Evolutionary conservation across 164 flowering plant species (phyloP).

Genomic region (Aristolochia californica): DNA sequence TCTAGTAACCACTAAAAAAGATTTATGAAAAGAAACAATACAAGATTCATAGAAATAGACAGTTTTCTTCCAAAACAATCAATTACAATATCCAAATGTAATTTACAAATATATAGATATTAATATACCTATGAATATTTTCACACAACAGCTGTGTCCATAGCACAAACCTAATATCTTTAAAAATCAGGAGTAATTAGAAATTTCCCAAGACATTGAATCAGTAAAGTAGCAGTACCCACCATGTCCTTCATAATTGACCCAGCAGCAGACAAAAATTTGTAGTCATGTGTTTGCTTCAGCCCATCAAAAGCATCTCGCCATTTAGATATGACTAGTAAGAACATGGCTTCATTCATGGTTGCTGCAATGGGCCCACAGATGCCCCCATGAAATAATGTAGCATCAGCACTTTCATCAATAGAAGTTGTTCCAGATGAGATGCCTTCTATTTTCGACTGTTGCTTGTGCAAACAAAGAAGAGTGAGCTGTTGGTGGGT

Average conservation of each 20-base stretch:
- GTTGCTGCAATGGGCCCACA: conserved; percentile 94
- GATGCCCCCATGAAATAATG: conserved; percentile 49
- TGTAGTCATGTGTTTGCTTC: conserved; percentile 73
- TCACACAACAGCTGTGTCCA: too few relatives aligned
- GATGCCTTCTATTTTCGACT: conserved; percentile 27
- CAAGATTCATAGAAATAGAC: too few relatives aligned
- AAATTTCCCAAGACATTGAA: neutral
- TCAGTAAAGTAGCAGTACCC: too few relatives aligned
- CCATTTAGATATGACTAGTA: conserved; percentile 67
- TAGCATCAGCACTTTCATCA: conserved; percentile 28
- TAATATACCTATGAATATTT: too few relatives aligned
- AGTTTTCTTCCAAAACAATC: too few relatives aligned
- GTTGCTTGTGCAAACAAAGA: conserved; percentile 5
- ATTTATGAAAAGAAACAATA: too few relatives aligned
- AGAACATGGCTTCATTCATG: conserved; percentile 82
- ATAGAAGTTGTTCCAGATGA: conserved; percentile 16
- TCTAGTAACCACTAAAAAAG: too few relatives aligned
- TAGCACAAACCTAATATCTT: too few relatives aligned
- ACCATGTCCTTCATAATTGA: conserved; percentile 86
- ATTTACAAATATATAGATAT: too few relatives aligned
- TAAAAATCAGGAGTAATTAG: too few relatives aligned
- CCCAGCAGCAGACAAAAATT: conserved; percentile 72
- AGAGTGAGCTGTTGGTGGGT: neutral
- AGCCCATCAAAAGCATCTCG: conserved; percentile 70
- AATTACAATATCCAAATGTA: too few relatives aligned